phyloP scores from a whole-genome alignment of 768 basidiomycete genomes.

The Suillus clintonianus region DNA sequence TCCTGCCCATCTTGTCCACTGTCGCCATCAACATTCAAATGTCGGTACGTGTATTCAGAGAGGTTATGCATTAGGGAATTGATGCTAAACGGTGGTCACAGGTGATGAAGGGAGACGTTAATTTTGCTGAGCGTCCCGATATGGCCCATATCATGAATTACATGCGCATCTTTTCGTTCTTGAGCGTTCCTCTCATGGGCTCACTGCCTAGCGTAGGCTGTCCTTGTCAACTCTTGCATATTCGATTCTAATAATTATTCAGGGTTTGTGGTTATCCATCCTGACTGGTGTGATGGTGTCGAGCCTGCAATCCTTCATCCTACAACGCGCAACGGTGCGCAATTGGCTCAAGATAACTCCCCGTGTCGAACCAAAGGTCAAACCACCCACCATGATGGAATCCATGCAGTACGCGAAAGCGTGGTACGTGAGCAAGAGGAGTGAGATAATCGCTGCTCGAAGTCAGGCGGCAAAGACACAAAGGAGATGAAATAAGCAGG shows the following conservation, averaged over 20 bases:
- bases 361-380: slow-evolving; percentile 7
- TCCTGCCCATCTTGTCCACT: slow-evolving; percentile 64
- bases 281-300: slow-evolving; percentile 49
- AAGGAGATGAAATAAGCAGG: not conserved
- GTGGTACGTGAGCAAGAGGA: slow-evolving; percentile 6
- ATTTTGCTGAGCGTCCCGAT: slow-evolving; percentile 51
- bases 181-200: slow-evolving; percentile 52
- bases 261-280: slow-evolving; percentile 66
- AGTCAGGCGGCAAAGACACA: not conserved
- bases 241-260: slow-evolving; percentile 6
- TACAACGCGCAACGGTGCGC: slow-evolving; percentile 46
- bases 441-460: not conserved
- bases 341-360: slow-evolving; percentile 36
- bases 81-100: slow-evolving; percentile 15
- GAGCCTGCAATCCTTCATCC: slow-evolving; percentile 46
- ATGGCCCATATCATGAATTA: slow-evolving; percentile 70
- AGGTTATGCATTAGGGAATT: not conserved
- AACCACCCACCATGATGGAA: slow-evolving; percentile 30
- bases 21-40: slow-evolving; percentile 71
- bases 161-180: slow-evolving; percentile 58
- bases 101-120: slow-evolving; percentile 54
- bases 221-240: not conserved
- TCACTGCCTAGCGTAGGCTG: slow-evolving; percentile 66
- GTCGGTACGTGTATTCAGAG: slow-evolving; percentile 39
- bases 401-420: slow-evolving; percentile 16